Evolutionary conservation across 129 eudicot species (phyloP).

Genomic region (Scalesia atractyloides): DNA sequence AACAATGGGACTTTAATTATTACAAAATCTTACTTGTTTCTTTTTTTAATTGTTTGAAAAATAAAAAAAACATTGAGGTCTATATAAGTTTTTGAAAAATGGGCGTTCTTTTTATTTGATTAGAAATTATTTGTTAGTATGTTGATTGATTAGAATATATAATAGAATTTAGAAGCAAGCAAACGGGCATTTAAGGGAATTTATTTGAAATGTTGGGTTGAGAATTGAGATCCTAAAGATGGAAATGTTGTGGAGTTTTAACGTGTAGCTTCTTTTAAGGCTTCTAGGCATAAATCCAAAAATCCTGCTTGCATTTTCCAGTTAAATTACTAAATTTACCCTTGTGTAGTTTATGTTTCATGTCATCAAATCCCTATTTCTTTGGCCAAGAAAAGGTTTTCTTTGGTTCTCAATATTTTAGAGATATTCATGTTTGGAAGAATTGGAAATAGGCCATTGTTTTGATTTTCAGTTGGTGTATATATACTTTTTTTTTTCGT

Average conservation of each 20-base stretch:
- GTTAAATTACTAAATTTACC: conserved; percentile 20
- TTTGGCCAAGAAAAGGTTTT: neutral
- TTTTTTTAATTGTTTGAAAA: neutral
- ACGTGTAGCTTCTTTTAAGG: conserved; percentile 61
- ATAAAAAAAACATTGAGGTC: no score
- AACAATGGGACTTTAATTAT: conserved; percentile 44
- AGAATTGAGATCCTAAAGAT: conserved; percentile 34
- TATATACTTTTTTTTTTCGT: no score
- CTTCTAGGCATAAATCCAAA: conserved; percentile 65
- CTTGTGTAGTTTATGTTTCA: neutral
- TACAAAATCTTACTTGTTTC: neutral
- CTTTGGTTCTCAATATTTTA: no score
- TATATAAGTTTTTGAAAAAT: no score
- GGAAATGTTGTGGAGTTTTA: conserved; percentile 44
- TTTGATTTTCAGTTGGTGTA: no score
- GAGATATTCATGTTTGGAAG: no score
- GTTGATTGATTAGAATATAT: no score
- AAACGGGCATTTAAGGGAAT: neutral
- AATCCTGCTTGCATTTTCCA: conserved; percentile 44
- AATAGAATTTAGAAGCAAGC: neutral
- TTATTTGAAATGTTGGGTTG: conserved; percentile 9
- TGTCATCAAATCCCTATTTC: neutral
- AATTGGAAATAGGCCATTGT: no score
- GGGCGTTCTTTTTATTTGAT: no score
- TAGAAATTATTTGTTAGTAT: no score